Evolutionary conservation across 495 filamentous ascomycete species (phyloP).

Genomic region (Platismatia glauca): DNA sequence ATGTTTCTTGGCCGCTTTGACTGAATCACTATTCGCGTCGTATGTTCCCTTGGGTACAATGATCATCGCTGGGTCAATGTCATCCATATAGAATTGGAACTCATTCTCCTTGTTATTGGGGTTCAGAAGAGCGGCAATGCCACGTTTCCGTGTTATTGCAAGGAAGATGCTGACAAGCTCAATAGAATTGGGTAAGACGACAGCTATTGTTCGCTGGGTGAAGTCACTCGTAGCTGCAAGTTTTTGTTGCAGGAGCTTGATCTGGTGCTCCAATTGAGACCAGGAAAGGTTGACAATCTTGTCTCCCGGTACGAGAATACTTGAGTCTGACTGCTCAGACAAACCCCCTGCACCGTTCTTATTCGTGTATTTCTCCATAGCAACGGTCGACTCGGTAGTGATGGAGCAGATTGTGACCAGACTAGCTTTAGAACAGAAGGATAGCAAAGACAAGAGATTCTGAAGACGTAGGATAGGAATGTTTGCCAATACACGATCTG

Average conservation of each 20-base stretch:
- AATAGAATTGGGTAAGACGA: slow-evolving; percentile 66
- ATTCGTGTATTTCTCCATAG: background rate
- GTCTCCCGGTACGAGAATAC: background rate
- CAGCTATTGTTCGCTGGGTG: slow-evolving; percentile 56
- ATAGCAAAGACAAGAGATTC: too few relatives aligned
- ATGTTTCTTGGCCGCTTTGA: slow-evolving; percentile 63
- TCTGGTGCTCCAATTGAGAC: background rate
- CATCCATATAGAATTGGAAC: slow-evolving; percentile 80
- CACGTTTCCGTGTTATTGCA: slow-evolving; percentile 62
- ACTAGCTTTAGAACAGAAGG: too few relatives aligned
- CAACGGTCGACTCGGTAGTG: background rate
- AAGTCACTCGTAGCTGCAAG: slow-evolving; percentile 60
- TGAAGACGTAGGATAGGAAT: too few relatives aligned
- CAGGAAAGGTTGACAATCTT: background rate
- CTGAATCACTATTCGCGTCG: slow-evolving; percentile 49
- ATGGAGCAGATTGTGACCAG: background rate
- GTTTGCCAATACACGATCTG: too few relatives aligned
- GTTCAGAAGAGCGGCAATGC: slow-evolving; percentile 70
- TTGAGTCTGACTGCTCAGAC: background rate
- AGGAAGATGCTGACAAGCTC: slow-evolving; percentile 75
- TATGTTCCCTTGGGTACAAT: slow-evolving; percentile 62
- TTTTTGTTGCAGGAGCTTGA: slow-evolving; percentile 42
- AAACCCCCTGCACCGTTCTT: background rate
- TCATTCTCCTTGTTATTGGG: slow-evolving; percentile 77
- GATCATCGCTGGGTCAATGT: slow-evolving; percentile 62